Evolutionary conservation across 106 monocot species (phyloP), one percentile per base, ranked within the genome.

Genomic region (Dioscorea alata): DNA sequence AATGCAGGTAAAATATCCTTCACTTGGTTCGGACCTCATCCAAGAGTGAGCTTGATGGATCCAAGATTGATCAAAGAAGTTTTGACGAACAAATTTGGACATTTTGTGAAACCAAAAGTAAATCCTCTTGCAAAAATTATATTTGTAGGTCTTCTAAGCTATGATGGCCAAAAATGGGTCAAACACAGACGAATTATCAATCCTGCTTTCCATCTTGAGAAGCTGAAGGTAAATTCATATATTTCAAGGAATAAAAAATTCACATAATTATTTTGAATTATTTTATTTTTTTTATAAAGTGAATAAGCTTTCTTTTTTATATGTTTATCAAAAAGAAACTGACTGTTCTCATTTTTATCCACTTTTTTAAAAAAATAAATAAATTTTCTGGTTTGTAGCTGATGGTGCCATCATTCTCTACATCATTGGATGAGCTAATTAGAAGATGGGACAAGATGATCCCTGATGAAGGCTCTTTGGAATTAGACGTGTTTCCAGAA

Each of bases 141-240:
- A 6, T 6, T 28, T 6, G 25, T 50, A 28, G 93, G 93, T 15
- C 65, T 93, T 15, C 49, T 24, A 15, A 60, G 15, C 16, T 68
- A 79, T 78, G 77, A 86, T 28, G 93, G 93, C 18, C 79, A 86
- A 18, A 82, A 93, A 73, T 93, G 93, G 93, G 89, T 70, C 12
- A 84, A 61, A n/a, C 86, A 82, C 35, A 64, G 89, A 61, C 81
- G 77, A 19, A 84, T 93, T 50, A 63, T 93, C 12, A 93, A 82
- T 66, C 93, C 93, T n/a, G 93, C 89, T 49, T 93, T 93, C 65
- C 93, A 89, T 65, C 33, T 82, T 6, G 93, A 93, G 60, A 92
- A 88, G 64, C 56, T 92, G 13, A 92, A 92, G 91, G 91, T 91
- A 81, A 50, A 4, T 16, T 7, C 34, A 3, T 34, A n/a, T n/a